Evolutionary conservation across 768 basidiomycete species (phyloP), one percentile per base, ranked within the genome.

Genomic region (Mycena capillaripes): DNA sequence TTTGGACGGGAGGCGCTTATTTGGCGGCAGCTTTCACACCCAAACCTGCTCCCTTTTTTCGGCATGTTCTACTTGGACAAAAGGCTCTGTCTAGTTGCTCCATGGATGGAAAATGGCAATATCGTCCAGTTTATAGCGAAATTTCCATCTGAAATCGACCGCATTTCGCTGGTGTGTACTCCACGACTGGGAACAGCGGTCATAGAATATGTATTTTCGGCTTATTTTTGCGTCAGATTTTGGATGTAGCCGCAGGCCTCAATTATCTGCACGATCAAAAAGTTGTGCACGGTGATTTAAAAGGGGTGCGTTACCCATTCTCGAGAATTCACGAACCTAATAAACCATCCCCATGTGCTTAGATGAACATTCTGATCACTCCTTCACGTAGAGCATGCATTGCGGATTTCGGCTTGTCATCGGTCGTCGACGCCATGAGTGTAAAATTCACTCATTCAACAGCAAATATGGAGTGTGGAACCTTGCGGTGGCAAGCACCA

Each of bases 381-480:
- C 78, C 73, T 6, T 69, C 78, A 14, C n/a, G n/a, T n/a, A n/a
- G n/a, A n/a, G n/a, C n/a, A n/a, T n/a, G n/a, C n/a, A n/a, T n/a
- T n/a, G n/a, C 82, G 81, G 88, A 89, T 73, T 88, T 89, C 61
- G 88, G 88, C 25, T 78, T 88, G 11, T 80, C 83, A 1, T 79
- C 76, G 14, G 73, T 81, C 9, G 70, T 63, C n/a, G 77, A 79
- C 19, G 56, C 73, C 5, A 62, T 67, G 34, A 69, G 75, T 3
- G 57, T 77, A 5, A 73, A 69, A 62, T 74, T 71, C 46, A 71
- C 62, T 11, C 27, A 76, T 25, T 74, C 72, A 32, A 78, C 75
- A n/a, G n/a, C 74, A 10, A 71, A 50, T 36, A 61, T 53, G 25
- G 50, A 69, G 21, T 77, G 76, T 7, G 84, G 84, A 1, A 83